Percentiles rank a stretch among this genome's conserved stretches.
Evolutionary conservation across 2,329 filamentous ascomycete species (phyloP).

Genomic region (Neonectria faginata): DNA sequence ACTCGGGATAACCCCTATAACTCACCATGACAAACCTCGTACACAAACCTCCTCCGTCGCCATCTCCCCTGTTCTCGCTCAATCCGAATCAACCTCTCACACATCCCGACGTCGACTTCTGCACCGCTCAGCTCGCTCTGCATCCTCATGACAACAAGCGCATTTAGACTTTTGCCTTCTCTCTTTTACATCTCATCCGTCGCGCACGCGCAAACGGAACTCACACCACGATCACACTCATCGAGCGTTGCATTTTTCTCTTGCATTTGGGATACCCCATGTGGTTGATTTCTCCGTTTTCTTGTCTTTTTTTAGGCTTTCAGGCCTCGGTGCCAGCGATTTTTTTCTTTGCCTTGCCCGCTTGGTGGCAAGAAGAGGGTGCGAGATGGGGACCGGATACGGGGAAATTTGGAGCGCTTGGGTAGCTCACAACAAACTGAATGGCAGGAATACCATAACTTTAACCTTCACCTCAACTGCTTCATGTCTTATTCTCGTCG

Average conservation of each 20-base stretch:
- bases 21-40: constrained; percentile 20
- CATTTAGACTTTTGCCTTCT: constrained; percentile 37
- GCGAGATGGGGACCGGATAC: constrained; percentile 13
- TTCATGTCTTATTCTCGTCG: neutral
- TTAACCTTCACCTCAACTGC: constrained; percentile 22
- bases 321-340: constrained; percentile 15
- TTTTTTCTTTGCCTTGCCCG: constrained; percentile 1
- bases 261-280: constrained; percentile 44
- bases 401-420: constrained; percentile 28
- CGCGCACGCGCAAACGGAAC: constrained; percentile 4
- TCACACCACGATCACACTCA: constrained; percentile 24
- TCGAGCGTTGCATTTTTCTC: constrained; percentile 38
- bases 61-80: constrained; percentile 28
- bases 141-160: constrained; percentile 31
- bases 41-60: constrained; percentile 11
- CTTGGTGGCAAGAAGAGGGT: constrained; percentile 16
- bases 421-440: constrained; percentile 48
- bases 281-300: constrained; percentile 27
- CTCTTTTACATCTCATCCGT: constrained; percentile 20
- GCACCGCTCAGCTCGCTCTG: constrained; percentile 24
- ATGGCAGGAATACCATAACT: constrained; percentile 54
- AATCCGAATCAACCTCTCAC: constrained; percentile 5
- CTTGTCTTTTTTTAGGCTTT: constrained; percentile 1
- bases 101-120: constrained; percentile 14
- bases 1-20: constrained; percentile 12